Percentiles rank a stretch among this genome's conserved stretches.
Evolutionary conservation across 208 protist species (phyloP).

Genomic region (Acanthamoeba royreba): DNA sequence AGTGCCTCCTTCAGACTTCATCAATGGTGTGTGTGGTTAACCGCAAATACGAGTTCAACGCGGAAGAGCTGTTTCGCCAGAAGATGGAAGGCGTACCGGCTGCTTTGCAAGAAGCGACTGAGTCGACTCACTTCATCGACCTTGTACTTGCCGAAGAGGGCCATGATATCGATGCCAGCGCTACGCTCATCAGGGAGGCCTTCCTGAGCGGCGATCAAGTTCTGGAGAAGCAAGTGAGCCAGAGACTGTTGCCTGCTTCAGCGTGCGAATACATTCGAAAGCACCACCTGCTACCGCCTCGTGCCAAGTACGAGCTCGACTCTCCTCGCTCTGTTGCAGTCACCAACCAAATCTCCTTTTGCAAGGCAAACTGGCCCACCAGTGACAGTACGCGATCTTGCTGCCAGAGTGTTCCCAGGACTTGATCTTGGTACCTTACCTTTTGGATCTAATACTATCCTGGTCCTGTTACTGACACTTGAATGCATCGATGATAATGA

Average conservation of each 20-base stretch:
- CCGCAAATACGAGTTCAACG: conserved; percentile 18
- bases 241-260: not conserved
- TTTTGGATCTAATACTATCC: not conserved
- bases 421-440: not conserved
- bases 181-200: not conserved
- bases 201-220: not conserved
- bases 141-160: not conserved
- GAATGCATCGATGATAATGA: no score
- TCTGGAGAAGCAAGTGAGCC: not conserved
- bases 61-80: not conserved
- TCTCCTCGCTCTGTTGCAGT: not conserved
- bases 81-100: not conserved
- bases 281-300: not conserved
- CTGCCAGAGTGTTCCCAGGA: not conserved
- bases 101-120: not conserved
- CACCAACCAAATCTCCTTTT: not conserved
- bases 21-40: conserved; percentile 38
- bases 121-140: not conserved
- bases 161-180: not conserved
- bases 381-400: not conserved
- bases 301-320: not conserved
- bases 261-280: not conserved
- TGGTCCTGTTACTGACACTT: not conserved
- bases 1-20: not conserved
- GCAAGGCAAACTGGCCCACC: no score